These are phyloP conservation scores for Penicillium sp. DNA, from an alignment of 2,329 filamentous ascomycete genomes.

Conservation along the genomic window DNA sequence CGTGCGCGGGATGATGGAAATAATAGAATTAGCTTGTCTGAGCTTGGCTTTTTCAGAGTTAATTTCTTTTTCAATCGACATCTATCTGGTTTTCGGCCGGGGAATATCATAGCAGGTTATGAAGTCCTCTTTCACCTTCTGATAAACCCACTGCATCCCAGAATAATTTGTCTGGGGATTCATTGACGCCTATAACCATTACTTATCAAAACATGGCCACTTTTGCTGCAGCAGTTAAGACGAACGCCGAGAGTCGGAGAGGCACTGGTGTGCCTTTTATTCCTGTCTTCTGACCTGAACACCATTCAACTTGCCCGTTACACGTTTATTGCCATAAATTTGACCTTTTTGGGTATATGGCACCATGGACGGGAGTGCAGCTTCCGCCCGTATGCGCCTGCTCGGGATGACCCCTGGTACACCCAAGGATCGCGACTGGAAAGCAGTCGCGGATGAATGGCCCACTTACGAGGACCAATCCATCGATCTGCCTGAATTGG, in stretches of 20 bases:
- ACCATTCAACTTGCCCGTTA: not conserved
- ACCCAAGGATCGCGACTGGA: no score
- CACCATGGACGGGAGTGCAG: not conserved
- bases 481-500: no score
- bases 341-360: not conserved
- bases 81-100: not conserved
- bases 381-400: not conserved
- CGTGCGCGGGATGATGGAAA: not conserved
- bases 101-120: no score
- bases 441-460: no score
- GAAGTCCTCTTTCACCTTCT: no score
- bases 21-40: not conserved
- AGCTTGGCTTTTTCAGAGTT: not conserved
- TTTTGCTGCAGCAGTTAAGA: not conserved
- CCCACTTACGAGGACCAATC: no score
- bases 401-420: no score
- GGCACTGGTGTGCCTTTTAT: not conserved
- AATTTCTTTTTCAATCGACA: not conserved
- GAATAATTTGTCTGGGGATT: not conserved
- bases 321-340: no score
- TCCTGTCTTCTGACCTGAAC: not conserved
- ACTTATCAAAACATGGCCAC: not conserved
- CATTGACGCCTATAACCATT: not conserved
- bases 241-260: not conserved
- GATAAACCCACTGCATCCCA: not conserved